These are phyloP conservation scores for Sporothrix protearum DNA, from an alignment of 2,329 filamentous ascomycete species.

Conservation along the genomic window DNA sequence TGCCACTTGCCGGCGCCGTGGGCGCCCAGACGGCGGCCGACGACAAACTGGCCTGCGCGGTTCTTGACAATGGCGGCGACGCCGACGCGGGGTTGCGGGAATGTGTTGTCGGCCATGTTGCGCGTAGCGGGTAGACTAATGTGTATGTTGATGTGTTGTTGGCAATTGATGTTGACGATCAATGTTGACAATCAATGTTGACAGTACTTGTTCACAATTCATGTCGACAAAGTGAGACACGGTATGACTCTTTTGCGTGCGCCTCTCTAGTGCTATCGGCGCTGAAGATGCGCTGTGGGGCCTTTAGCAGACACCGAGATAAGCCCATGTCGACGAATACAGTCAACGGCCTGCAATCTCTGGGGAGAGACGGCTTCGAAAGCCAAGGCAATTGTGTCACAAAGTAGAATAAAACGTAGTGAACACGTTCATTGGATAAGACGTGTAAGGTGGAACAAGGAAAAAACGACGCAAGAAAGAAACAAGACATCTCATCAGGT, in stretches of 20 bases:
- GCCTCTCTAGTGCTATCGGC: not conserved
- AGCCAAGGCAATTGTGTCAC: too few species aligned
- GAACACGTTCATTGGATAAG: too few species aligned
- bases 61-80: constrained; percentile 47
- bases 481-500: too few species aligned
- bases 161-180: not conserved
- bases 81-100: constrained; percentile 42
- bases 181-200: not conserved
- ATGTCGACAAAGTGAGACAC: not conserved
- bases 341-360: not conserved
- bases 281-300: constrained; percentile 6
- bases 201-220: too few species aligned
- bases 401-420: too few species aligned
- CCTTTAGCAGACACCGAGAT: not conserved
- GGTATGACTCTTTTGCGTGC: not conserved
- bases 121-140: not conserved
- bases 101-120: not conserved
- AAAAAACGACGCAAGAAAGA: too few species aligned
- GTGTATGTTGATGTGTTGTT: not conserved
- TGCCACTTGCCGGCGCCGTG: constrained; percentile 50
- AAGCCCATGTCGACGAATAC: not conserved
- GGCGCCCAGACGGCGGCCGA: constrained; percentile 47
- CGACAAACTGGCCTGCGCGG: constrained; percentile 43
- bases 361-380: too few species aligned
- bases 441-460: too few species aligned